phyloP scores from a whole-genome alignment of 75 land plant genomes.

The Adiantum capillusveneris region DNA sequence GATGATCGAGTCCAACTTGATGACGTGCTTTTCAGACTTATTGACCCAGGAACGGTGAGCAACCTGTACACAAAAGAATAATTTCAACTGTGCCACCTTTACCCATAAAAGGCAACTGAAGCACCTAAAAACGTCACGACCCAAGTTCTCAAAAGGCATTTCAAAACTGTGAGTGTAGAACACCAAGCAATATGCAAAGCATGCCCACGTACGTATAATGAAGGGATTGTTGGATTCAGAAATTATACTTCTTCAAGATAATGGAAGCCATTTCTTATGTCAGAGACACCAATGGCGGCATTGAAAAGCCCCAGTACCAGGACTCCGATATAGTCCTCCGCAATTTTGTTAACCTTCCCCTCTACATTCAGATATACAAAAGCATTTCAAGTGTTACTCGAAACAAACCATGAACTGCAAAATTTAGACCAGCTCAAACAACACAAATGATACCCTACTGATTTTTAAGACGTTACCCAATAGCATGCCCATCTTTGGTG shows the following conservation, averaged over 20 bases:
- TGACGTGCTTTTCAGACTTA: constrained; percentile 43
- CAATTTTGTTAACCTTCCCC: constrained; percentile 78
- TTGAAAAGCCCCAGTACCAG: constrained; percentile 70
- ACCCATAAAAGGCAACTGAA: no score
- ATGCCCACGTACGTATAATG: no score
- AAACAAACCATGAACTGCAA: background rate
- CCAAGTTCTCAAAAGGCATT: background rate
- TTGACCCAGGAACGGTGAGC: constrained; percentile 40
- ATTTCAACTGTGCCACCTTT: no score
- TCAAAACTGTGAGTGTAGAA: background rate
- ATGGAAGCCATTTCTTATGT: constrained; percentile 45
- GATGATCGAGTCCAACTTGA: constrained; percentile 57
- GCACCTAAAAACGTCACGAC: background rate
- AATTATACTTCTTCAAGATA: constrained; percentile 3
- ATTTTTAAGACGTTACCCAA: constrained; percentile 59
- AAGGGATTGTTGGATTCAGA: background rate
- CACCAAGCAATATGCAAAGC: no score
- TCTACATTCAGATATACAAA: constrained; percentile 27
- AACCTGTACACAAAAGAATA: constrained; percentile 23
- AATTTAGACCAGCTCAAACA: background rate
- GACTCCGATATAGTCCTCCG: constrained; percentile 62
- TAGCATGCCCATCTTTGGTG: constrained; percentile 66
- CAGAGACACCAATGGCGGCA: constrained; percentile 53
- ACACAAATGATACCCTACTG: background rate
- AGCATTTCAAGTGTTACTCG: background rate